These are phyloP conservation scores for Globisporangium paddicum DNA, from an alignment of 352 stramenopile species.

Conservation along the genomic window DNA sequence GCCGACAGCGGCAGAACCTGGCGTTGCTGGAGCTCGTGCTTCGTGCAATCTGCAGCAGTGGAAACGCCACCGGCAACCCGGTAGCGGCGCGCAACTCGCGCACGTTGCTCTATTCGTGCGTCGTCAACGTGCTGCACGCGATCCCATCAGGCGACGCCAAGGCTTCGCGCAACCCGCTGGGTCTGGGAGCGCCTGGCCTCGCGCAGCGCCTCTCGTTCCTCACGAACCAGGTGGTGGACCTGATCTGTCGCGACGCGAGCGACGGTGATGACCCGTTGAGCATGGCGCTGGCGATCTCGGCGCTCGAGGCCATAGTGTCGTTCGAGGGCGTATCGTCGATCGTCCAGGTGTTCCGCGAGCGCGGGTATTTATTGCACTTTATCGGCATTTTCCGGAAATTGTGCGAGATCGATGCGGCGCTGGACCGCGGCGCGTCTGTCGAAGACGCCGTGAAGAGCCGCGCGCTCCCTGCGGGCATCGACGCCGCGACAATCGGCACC, in stretches of 20 bases:
- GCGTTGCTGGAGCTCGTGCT: slow-evolving; percentile 63
- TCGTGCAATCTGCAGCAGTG: slow-evolving; percentile 55
- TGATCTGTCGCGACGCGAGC: slow-evolving; percentile 71
- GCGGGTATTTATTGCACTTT: slow-evolving; percentile 77
- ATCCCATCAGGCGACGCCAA: slow-evolving; percentile 18
- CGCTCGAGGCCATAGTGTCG: slow-evolving; percentile 59
- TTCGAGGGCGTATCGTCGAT: slow-evolving; percentile 45
- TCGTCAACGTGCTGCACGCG: slow-evolving; percentile 63
- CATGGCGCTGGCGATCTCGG: slow-evolving; percentile 75
- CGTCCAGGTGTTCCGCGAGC: slow-evolving; percentile 59
- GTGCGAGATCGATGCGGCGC: slow-evolving; percentile 60
- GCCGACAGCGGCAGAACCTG: slow-evolving; percentile 28
- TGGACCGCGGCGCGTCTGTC: slow-evolving; percentile 38
- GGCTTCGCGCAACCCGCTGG: slow-evolving; percentile 7
- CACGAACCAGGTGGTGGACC: slow-evolving; percentile 55
- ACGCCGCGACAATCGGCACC: slow-evolving; percentile 62
- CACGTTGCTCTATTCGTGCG: slow-evolving; percentile 71
- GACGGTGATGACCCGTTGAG: slow-evolving; percentile 74
- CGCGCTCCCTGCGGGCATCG: slow-evolving; percentile 42
- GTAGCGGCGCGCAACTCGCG: slow-evolving; percentile 69
- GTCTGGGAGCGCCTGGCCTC: neutral
- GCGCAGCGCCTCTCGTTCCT: slow-evolving; percentile 23
- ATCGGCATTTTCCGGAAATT: slow-evolving; percentile 73
- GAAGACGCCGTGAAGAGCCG: slow-evolving; percentile 36
- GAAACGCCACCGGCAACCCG: slow-evolving; percentile 59